A percentile compares a stretch with the other conserved stretches of the same genome.
Evolutionary conservation across 2,329 filamentous ascomycete species (phyloP).

Genomic region (Helotiales sp.): DNA sequence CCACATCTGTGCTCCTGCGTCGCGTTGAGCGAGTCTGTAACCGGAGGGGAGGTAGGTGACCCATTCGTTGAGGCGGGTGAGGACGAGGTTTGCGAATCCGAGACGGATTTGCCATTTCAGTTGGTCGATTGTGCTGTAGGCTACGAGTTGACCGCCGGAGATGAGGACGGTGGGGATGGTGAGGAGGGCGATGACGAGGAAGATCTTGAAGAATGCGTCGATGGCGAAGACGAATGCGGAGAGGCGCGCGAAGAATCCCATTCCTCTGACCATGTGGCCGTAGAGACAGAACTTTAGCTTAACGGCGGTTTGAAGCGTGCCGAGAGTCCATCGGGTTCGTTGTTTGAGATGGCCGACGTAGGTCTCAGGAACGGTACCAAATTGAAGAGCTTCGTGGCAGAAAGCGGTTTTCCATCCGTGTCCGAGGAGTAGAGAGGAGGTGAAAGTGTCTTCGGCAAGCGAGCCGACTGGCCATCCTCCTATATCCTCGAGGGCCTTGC

Average conservation of each 20-base stretch:
- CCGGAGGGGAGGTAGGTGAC: constrained; percentile 56
- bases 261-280: constrained; percentile 50
- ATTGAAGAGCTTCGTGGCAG: constrained; percentile 60
- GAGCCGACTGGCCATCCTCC: constrained; percentile 61
- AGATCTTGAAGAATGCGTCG: constrained; percentile 56
- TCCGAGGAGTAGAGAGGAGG: constrained; percentile 57
- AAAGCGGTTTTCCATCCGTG: constrained; percentile 63
- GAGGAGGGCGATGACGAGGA: constrained; percentile 54
- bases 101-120: constrained; percentile 58
- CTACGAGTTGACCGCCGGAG: constrained; percentile 56
- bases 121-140: constrained; percentile 52
- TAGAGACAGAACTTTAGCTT: constrained; percentile 61
- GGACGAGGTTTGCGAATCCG: constrained; percentile 51
- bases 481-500: constrained; percentile 59
- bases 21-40: constrained; percentile 58
- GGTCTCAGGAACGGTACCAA: constrained; percentile 58
- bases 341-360: constrained; percentile 58
- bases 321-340: constrained; percentile 55
- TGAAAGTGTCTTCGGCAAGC: constrained; percentile 60
- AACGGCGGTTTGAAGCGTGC: constrained; percentile 58
- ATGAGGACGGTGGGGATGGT: constrained; percentile 59
- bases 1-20: constrained; percentile 57
- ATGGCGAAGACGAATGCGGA: constrained; percentile 58
- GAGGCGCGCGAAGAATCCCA: constrained; percentile 59
- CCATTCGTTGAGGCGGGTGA: constrained; percentile 56